Evolutionary conservation across 495 filamentous ascomycete genomes (phyloP).

Genomic region (Aspergillus diversus): DNA sequence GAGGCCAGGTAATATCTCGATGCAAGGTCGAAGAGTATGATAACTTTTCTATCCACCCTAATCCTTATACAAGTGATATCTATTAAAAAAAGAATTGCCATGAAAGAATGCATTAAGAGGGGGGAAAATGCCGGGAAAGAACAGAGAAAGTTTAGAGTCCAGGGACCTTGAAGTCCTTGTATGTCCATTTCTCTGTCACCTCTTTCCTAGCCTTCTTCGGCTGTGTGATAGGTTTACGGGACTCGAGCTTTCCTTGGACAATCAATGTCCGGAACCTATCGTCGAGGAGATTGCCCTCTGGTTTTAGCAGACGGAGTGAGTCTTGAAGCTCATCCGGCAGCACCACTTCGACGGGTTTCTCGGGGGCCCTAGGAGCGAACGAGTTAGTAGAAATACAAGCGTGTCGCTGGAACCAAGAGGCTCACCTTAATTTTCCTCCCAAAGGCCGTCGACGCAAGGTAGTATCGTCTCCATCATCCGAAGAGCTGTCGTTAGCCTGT

Average conservation of each 20-base stretch:
- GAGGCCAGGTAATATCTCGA: constrained; percentile 7
- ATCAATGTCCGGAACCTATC: constrained; percentile 90
- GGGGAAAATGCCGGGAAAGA: constrained; percentile 3
- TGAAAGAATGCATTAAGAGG: constrained; percentile 14
- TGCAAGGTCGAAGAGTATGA: neutral
- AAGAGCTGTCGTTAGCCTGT: constrained; percentile 57
- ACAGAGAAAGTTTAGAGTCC: constrained; percentile 35
- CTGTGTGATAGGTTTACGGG: constrained; percentile 73
- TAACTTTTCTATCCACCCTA: constrained; percentile 15
- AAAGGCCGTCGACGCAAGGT: constrained; percentile 72
- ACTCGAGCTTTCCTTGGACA: constrained; percentile 86
- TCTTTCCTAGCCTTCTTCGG: constrained; percentile 76
- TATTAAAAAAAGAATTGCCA: constrained; percentile 19
- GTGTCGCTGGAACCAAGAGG: neutral
- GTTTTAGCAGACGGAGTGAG: constrained; percentile 83
- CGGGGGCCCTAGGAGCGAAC: constrained; percentile 59
- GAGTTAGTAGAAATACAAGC: constrained; percentile 28
- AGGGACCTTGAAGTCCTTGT: constrained; percentile 85
- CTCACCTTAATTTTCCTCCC: constrained; percentile 64
- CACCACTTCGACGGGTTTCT: constrained; percentile 82
- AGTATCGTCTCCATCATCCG: constrained; percentile 57
- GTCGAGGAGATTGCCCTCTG: constrained; percentile 89
- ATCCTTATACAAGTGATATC: constrained; percentile 22
- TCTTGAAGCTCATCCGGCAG: constrained; percentile 93
- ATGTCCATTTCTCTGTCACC: constrained; percentile 91